phyloP scores from a whole-genome alignment of 2,329 filamentous ascomycete species.

The Ophiosphaerella herpotricha region DNA sequence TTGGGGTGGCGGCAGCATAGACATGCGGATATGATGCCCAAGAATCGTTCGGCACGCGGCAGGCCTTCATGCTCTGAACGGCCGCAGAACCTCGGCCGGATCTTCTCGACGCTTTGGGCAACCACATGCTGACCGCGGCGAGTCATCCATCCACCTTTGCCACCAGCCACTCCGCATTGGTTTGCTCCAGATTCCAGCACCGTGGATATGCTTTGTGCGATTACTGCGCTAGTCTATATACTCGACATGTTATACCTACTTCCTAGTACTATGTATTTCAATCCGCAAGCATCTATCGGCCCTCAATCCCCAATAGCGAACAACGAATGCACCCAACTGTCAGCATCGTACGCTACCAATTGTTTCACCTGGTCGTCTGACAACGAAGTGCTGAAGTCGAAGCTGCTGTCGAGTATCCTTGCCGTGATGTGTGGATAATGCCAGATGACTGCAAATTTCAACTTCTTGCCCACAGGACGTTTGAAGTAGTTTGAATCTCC shows the following conservation, averaged over 20 bases:
- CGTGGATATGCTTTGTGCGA: no score
- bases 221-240: not conserved
- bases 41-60: constrained; percentile 19
- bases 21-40: not conserved
- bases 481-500: constrained; percentile 74
- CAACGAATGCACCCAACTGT: constrained; percentile 46
- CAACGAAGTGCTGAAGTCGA: constrained; percentile 45
- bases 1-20: not conserved
- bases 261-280: not conserved
- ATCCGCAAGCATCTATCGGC: not conserved
- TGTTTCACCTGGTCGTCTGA: constrained; percentile 39
- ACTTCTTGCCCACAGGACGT: constrained; percentile 62
- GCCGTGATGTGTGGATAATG: constrained; percentile 40
- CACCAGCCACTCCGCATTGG: constrained; percentile 7
- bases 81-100: constrained; percentile 28
- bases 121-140: constrained; percentile 22
- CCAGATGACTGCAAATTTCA: constrained; percentile 63
- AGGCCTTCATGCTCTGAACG: constrained; percentile 23
- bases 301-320: constrained; percentile 42
- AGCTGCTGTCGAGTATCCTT: constrained; percentile 43
- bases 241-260: not conserved
- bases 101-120: constrained; percentile 25
- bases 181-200: no score
- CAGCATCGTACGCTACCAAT: constrained; percentile 40
- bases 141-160: constrained; percentile 17